A percentile compares a stretch with the other conserved stretches of the same genome.
phyloP scores from a whole-genome alignment of 495 filamentous ascomycete species.

The Penicillium bovifimosum region DNA sequence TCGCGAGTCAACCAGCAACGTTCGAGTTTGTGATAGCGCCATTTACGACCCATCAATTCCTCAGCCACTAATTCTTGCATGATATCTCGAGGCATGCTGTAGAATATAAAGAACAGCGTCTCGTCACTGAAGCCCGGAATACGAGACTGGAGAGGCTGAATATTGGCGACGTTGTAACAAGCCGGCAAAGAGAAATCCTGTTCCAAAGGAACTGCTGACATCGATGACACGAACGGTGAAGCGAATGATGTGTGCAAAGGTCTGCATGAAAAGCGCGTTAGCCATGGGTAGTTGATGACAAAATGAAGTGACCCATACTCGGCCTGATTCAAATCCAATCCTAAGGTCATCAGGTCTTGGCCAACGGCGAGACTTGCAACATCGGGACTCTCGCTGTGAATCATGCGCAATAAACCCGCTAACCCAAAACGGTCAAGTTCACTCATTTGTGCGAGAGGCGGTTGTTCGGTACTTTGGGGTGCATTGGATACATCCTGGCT shows the following conservation, averaged over 20 bases:
- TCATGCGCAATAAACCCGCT: slow-evolving; percentile 69
- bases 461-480: slow-evolving; percentile 43
- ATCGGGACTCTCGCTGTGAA: slow-evolving; percentile 72
- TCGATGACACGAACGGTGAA: slow-evolving; percentile 64
- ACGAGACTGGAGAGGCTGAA: slow-evolving; percentile 71
- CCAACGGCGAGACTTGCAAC: slow-evolving; percentile 69
- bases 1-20: slow-evolving; percentile 91
- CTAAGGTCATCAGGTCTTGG: slow-evolving; percentile 70
- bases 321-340: slow-evolving; percentile 70
- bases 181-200: slow-evolving; percentile 74
- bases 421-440: slow-evolving; percentile 77
- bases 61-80: slow-evolving; percentile 79
- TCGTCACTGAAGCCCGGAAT: slow-evolving; percentile 83
- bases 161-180: slow-evolving; percentile 84
- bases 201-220: slow-evolving; percentile 61
- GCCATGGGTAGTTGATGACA: slow-evolving; percentile 1
- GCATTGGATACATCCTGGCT: slow-evolving; percentile 32
- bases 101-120: slow-evolving; percentile 92
- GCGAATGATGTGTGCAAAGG: slow-evolving; percentile 61
- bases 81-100: slow-evolving; percentile 76
- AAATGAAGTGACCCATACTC: slow-evolving; percentile 53
- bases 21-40: slow-evolving; percentile 87
- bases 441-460: slow-evolving; percentile 68
- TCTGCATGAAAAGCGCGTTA: slow-evolving; percentile 28
- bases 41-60: slow-evolving; percentile 79